Conservation (phyloP, 2,329 filamentous ascomycete genomes). For the Penicillium sp. region DNA sequence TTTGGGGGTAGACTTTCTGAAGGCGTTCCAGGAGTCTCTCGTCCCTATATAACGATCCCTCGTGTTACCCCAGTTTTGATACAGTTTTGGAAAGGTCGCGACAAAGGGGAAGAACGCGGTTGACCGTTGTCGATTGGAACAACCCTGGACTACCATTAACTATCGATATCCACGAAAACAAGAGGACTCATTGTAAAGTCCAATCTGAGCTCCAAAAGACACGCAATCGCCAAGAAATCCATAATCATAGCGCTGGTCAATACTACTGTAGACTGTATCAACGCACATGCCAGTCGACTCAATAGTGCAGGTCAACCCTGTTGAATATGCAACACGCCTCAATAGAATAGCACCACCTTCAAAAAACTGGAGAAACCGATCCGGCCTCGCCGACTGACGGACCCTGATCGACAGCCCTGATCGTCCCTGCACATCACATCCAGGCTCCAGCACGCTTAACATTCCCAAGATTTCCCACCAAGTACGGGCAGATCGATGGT, state of each 20-base stretch:
- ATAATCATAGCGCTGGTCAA: slow-evolving; percentile 9
- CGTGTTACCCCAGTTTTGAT: slow-evolving; percentile 6
- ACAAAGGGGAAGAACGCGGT: slow-evolving; percentile 4
- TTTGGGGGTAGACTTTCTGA: background rate
- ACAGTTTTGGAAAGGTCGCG: slow-evolving; percentile 3
- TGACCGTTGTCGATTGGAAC: background rate
- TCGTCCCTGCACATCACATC: slow-evolving; percentile 14
- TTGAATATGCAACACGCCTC: slow-evolving; percentile 14
- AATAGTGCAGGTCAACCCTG: slow-evolving; percentile 13
- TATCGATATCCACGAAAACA: background rate
- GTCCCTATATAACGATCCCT: background rate
- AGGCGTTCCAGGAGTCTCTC: slow-evolving; percentile 2
- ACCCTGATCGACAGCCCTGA: slow-evolving; percentile 7
- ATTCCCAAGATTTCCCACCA: slow-evolving; percentile 5
- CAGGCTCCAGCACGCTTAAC: slow-evolving; percentile 9
- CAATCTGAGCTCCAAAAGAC: slow-evolving; percentile 2
- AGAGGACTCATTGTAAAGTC: background rate
- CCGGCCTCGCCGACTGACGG: background rate
- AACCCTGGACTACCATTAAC: background rate
- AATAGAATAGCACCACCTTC: slow-evolving; percentile 5
- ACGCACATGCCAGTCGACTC: slow-evolving; percentile 21
- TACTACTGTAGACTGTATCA: background rate
- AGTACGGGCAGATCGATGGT: slow-evolving; percentile 3
- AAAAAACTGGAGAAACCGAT: background rate
- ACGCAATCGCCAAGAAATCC: background rate